Evolutionary conservation across 352 stramenopile species (phyloP).

Genomic region (Thalassiosira hispida): DNA sequence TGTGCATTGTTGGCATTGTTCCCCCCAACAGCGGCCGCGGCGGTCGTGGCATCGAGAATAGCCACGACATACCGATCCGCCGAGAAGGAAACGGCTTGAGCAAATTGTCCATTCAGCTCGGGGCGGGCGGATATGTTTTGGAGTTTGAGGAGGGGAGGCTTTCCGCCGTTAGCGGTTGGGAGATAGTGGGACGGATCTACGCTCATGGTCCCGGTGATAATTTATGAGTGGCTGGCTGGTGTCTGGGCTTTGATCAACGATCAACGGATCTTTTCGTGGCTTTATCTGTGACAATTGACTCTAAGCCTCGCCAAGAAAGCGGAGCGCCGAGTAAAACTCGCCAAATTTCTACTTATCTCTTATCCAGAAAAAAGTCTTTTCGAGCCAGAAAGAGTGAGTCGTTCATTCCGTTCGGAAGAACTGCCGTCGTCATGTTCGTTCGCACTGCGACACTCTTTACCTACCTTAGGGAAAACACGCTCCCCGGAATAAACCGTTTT

Average conservation of each 20-base stretch:
- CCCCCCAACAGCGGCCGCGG: slow-evolving; percentile 2
- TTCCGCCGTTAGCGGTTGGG: slow-evolving; percentile 26
- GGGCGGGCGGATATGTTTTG: slow-evolving; percentile 39
- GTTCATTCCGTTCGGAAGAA: too few relatives aligned
- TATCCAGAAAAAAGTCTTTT: too few relatives aligned
- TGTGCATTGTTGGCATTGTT: neutral
- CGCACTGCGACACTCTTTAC: too few relatives aligned
- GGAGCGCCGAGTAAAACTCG: too few relatives aligned
- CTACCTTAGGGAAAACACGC: too few relatives aligned
- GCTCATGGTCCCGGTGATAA: slow-evolving; percentile 24
- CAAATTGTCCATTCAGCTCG: slow-evolving; percentile 44
- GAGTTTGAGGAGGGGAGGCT: slow-evolving; percentile 50
- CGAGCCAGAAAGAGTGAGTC: too few relatives aligned
- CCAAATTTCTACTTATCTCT: too few relatives aligned
- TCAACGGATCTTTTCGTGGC: neutral
- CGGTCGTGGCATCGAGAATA: slow-evolving; percentile 21
- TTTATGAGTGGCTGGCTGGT: neutral
- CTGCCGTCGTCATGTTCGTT: too few relatives aligned
- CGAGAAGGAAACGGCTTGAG: slow-evolving; percentile 40
- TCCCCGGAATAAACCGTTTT: neutral
- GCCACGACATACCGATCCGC: slow-evolving; percentile 43
- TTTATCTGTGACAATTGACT: too few relatives aligned
- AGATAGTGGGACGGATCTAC: slow-evolving; percentile 46
- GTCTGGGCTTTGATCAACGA: neutral
- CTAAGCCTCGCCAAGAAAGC: too few relatives aligned